Conservation (phyloP, 805 yeast genomes). For the Sugiyamaella qingdaonensis region DNA sequence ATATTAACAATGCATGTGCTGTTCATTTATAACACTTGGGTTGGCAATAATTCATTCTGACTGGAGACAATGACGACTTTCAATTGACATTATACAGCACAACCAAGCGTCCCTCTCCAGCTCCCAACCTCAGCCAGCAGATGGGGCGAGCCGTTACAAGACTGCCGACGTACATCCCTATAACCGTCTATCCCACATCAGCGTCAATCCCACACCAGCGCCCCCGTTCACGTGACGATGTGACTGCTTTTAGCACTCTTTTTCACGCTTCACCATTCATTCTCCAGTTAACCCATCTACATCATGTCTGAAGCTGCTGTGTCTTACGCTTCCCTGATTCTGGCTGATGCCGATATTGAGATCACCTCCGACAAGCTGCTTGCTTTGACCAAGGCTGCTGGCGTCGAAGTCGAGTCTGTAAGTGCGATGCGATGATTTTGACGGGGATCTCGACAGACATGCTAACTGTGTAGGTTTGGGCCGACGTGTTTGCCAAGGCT, state of each 20-base stretch:
- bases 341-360: constrained; percentile 95
- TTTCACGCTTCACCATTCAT: background rate
- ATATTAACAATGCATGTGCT: no score
- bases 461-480: constrained; percentile 53
- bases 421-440: constrained; percentile 21
- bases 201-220: no score
- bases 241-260: background rate
- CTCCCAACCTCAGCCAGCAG: no score
- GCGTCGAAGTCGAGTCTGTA: constrained; percentile 62
- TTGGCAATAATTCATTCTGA: no score
- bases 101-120: no score
- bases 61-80: no score
- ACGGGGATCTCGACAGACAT: background rate
- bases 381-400: constrained; percentile 78
- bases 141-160: no score
- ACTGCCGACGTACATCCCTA: no score
- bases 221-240: background rate
- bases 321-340: constrained; percentile 97
- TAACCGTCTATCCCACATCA: no score
- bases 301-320: constrained; percentile 61
- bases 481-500: constrained; percentile 85
- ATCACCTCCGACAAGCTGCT: constrained; percentile 81
- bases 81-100: no score
- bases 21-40: no score
- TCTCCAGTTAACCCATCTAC: background rate